Conservation (phyloP, 345 rosid genomes). For the Citrus hindsii region DNA sequence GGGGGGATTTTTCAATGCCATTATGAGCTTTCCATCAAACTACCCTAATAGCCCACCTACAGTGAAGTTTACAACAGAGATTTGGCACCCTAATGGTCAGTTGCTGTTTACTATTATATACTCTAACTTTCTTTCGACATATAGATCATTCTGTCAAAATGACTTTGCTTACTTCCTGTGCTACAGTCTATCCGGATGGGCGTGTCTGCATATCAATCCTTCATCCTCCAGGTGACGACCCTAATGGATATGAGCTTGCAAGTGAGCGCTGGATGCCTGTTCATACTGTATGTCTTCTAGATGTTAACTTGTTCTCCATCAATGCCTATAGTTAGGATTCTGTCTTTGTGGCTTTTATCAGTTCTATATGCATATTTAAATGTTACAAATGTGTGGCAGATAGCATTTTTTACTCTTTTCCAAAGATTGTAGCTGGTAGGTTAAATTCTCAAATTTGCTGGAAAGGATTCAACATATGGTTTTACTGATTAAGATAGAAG, state of each 20-base stretch:
- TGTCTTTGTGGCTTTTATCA: background rate
- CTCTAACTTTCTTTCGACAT: background rate
- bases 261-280: conserved; percentile 97
- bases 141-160: background rate
- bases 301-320: background rate
- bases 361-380: background rate
- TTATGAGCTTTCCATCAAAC: conserved; percentile 89
- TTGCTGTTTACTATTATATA: background rate
- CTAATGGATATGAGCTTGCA: conserved; percentile 96
- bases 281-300: conserved; percentile 64
- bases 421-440: background rate
- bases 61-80: conserved; percentile 82
- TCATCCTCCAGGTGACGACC: conserved; percentile 99
- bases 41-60: conserved; percentile 93
- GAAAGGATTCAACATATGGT: background rate
- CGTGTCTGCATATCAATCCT: conserved; percentile 97
- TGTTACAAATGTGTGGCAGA: background rate
- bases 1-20: conserved; percentile 94
- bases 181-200: conserved; percentile 83
- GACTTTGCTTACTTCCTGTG: conserved; percentile 3
- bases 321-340: background rate
- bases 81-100: conserved; percentile 99
- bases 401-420: too few species aligned
- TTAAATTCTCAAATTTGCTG: background rate
- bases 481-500: background rate